A percentile compares a stretch with the other conserved stretches of the same genome.
phyloP scores from a whole-genome alignment of 1,284 basidiomycete genomes.

The Sporisorium sorghi region DNA sequence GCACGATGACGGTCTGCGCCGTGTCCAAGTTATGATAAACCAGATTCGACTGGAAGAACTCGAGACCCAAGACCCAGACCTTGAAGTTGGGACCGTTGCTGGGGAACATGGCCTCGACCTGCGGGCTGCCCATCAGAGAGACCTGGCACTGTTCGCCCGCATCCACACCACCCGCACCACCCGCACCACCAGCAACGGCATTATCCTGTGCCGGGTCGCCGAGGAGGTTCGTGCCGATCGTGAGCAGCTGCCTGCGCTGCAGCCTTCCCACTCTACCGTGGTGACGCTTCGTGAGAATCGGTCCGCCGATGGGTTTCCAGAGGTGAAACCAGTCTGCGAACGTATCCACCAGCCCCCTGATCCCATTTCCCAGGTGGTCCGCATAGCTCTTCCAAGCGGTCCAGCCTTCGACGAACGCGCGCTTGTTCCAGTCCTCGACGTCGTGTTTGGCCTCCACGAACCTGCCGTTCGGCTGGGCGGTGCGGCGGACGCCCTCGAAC shows the following conservation, averaged over 20 bases:
- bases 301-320: neutral
- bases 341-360: no score
- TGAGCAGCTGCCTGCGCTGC: neutral
- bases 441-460: neutral
- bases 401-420: neutral
- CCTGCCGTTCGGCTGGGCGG: neutral
- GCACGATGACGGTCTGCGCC: conserved; percentile 21
- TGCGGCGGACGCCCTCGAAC: conserved; percentile 9
- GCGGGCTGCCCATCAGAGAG: conserved; percentile 20
- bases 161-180: no score
- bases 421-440: neutral
- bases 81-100: conserved; percentile 23
- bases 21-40: conserved; percentile 39
- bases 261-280: neutral
- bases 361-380: no score
- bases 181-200: neutral
- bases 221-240: neutral
- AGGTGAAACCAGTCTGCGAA: neutral
- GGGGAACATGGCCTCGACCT: conserved; percentile 39
- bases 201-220: neutral
- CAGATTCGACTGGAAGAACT: conserved; percentile 43
- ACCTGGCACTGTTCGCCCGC: conserved; percentile 13
- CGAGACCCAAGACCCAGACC: conserved; percentile 33
- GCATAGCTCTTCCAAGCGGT: conserved; percentile 16
- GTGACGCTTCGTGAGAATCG: neutral